Evolutionary conservation across 2,329 filamentous ascomycete genomes (phyloP), one percentile per base, ranked within the genome.

Genomic region (Stenocarpella maydis): DNA sequence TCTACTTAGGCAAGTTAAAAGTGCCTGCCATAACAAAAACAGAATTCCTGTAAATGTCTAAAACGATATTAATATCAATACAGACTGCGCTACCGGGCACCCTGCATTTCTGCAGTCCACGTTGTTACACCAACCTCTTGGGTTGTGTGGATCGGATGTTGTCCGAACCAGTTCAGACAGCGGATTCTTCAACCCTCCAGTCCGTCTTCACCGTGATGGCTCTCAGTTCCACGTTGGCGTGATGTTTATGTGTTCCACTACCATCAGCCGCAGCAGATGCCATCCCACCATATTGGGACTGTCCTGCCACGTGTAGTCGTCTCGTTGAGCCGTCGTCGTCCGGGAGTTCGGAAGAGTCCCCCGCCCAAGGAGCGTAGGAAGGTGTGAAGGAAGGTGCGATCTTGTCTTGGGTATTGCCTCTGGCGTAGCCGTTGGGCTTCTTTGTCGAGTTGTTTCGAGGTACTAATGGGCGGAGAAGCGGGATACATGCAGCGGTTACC

Each of bases 391-490:
- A n/a, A n/a, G 55, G 1, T 31, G 39, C 55, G 10, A 15, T 45
- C 39, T 60, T 60, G 55, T 45, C 19, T 31, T 45, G 15, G 17
- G 39, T 15, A 45, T 60, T 60, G 24, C 39, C 39, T 15, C 4
- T 15, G 55, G 24, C 39, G 24, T 60, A 43, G 55, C 39, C 45
- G 39, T 31, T 45, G 17, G 4, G 24, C 39, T 45, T 60, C 39
- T 31, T 19, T 31, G 55, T 45, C 39, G 55, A 45, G 15, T 28
- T 43, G 54, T 60, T 28, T 45, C 55, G 39, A 21, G 55, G 45
- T 45, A 60, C 55, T 17, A 60, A 21, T 15, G 69, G 69, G 39
- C 69, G 69, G 26, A 71, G 66, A n/a, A 71, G 65, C 41, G 69
- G 69, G 41, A 71, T 64, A 26, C 66, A 69, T 15, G 69, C 69